Evolutionary conservation across 352 stramenopile genomes (phyloP).

Genomic region (Pythium dissimile): DNA sequence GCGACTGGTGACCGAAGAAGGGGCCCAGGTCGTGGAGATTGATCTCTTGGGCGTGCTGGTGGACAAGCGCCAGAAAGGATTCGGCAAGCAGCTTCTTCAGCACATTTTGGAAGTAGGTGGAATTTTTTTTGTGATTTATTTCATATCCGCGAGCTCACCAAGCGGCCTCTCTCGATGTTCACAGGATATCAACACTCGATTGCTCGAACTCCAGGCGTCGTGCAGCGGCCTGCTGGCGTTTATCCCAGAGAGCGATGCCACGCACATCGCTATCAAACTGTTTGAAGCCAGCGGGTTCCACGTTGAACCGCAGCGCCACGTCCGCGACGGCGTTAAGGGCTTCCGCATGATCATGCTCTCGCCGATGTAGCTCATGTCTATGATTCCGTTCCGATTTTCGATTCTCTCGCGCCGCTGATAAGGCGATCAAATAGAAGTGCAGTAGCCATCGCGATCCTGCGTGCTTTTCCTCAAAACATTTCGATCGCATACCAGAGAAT

Average conservation of each 20-base stretch:
- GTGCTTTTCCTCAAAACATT: background rate
- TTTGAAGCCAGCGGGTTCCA: constrained; percentile 57
- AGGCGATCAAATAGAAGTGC: constrained; percentile 13
- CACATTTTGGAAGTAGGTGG: constrained; percentile 42
- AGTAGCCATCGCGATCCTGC: background rate
- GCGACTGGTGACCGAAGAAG: constrained; percentile 38
- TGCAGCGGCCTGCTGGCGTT: constrained; percentile 38
- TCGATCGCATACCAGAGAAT: background rate
- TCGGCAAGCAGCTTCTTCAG: constrained; percentile 47
- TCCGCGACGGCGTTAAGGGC: constrained; percentile 24
- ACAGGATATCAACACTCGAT: constrained; percentile 54
- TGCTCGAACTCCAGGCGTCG: constrained; percentile 25
- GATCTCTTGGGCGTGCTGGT: constrained; percentile 58
- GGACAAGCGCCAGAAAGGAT: constrained; percentile 46
- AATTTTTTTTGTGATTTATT: constrained; percentile 1
- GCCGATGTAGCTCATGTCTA: constrained; percentile 4
- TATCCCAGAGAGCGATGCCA: constrained; percentile 33
- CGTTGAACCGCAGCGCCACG: constrained; percentile 27
- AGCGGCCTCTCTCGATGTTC: background rate
- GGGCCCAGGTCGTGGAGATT: constrained; percentile 41
- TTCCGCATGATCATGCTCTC: constrained; percentile 23
- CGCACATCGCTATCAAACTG: constrained; percentile 37
- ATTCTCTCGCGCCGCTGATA: background rate
- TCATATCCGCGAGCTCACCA: background rate
- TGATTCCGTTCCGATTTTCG: no score